A percentile compares a stretch with the other conserved stretches of the same genome.
These are phyloP conservation scores for Lentinula novae-zelandiae DNA, from an alignment of 1,284 basidiomycete genomes.

Conservation along the genomic window DNA sequence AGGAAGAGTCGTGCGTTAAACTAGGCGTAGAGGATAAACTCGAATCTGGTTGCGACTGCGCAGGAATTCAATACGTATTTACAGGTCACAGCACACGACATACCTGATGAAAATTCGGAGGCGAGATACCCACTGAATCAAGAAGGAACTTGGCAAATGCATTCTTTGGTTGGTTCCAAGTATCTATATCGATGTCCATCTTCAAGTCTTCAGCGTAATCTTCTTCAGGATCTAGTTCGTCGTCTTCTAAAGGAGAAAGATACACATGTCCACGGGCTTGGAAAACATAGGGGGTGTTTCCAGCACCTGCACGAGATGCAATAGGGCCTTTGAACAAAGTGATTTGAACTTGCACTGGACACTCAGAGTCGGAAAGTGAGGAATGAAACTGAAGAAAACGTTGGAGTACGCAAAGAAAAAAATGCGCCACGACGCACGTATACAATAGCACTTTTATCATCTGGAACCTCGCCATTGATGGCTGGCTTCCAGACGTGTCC, in stretches of 20 bases:
- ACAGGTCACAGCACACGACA: background rate
- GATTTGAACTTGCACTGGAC: constrained; percentile 52
- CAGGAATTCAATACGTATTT: constrained; percentile 13
- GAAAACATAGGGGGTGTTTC: constrained; percentile 61
- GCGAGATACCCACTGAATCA: background rate
- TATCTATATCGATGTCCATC: constrained; percentile 2
- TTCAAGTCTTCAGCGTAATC: constrained; percentile 5
- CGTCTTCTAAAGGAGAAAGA: constrained; percentile 23
- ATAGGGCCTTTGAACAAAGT: constrained; percentile 49
- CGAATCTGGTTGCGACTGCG: background rate
- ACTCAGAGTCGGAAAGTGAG: constrained; percentile 19
- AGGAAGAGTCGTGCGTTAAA: background rate
- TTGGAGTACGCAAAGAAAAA: background rate
- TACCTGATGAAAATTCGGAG: background rate
- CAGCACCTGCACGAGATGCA: constrained; percentile 46
- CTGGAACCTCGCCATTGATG: constrained; percentile 34
- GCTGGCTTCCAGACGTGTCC: constrained; percentile 49
- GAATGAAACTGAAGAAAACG: constrained; percentile 45
- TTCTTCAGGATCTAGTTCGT: constrained; percentile 17
- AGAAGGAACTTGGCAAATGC: constrained; percentile 7
- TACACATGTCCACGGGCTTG: constrained; percentile 42
- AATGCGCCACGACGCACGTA: constrained; percentile 44
- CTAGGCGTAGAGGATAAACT: constrained; percentile 1
- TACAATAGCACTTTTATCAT: constrained; percentile 40
- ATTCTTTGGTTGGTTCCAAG: constrained; percentile 19